phyloP scores from a whole-genome alignment of 768 basidiomycete genomes.

The Leccinum longicurvipes region DNA sequence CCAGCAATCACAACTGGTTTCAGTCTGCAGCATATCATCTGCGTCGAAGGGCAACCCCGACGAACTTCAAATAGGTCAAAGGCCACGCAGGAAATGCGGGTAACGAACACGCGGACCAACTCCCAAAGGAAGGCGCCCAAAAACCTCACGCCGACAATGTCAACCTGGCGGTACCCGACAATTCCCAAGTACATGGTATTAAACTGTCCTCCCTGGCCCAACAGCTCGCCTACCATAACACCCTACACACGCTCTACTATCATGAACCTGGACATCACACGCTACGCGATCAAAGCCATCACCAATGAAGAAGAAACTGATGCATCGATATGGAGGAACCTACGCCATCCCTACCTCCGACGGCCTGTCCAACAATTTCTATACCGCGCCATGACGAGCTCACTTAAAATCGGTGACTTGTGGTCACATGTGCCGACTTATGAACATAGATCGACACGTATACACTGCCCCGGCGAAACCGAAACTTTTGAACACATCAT shows the following conservation, averaged over 20 bases:
- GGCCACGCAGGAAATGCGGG: neutral
- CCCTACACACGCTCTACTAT: too few species aligned
- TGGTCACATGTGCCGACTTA: neutral
- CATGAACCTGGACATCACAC: too few species aligned
- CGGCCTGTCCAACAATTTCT: neutral
- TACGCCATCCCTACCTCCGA: too few species aligned
- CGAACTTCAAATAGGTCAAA: neutral
- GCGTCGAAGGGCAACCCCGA: neutral
- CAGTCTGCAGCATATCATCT: neutral
- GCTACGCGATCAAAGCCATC: too few species aligned
- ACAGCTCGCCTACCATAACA: too few species aligned
- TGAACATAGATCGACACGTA: neutral
- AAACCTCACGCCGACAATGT: too few species aligned
- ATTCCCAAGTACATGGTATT: too few species aligned
- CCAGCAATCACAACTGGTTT: neutral
- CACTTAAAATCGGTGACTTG: neutral
- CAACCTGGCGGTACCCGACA: too few species aligned
- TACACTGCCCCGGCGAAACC: neutral
- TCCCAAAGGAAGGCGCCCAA: neutral
- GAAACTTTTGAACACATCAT: neutral
- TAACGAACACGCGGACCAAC: neutral
- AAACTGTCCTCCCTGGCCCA: too few species aligned
- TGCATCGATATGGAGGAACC: too few species aligned
- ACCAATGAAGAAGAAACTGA: too few species aligned
- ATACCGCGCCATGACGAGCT: neutral